Percentiles rank a stretch among this genome's conserved stretches.
Evolutionary conservation across 1,284 basidiomycete genomes (phyloP).

Genomic region (Cystobasidium slooffiae): DNA sequence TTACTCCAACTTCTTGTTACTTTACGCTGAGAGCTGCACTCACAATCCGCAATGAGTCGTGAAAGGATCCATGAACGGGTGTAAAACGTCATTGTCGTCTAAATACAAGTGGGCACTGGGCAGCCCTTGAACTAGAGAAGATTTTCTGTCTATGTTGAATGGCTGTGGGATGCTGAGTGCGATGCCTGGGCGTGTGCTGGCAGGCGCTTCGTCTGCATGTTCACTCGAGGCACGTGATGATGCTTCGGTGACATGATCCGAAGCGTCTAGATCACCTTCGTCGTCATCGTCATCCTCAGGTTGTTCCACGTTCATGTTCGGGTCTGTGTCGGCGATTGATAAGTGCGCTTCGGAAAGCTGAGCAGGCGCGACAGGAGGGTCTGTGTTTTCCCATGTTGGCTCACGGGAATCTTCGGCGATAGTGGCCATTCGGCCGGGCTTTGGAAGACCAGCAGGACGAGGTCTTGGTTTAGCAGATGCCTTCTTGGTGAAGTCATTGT

Average conservation of each 20-base stretch:
- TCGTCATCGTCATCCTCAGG: too few relatives aligned
- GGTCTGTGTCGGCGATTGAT: too few relatives aligned
- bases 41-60: neutral
- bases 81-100: neutral
- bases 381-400: neutral
- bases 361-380: neutral
- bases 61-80: conserved; percentile 6
- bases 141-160: conserved; percentile 14
- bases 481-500: conserved; percentile 36
- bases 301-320: too few relatives aligned
- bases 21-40: neutral
- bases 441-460: neutral
- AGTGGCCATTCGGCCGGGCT: neutral
- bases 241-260: neutral
- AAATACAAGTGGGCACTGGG: conserved; percentile 13
- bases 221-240: conserved; percentile 16
- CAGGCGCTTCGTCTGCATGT: neutral
- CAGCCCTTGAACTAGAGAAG: conserved; percentile 11
- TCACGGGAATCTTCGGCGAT: neutral
- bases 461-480: conserved; percentile 1
- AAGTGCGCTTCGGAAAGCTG: neutral
- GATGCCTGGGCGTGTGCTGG: neutral
- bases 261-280: neutral
- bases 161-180: neutral
- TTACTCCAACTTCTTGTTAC: neutral